Evolutionary conservation across 208 protist genomes (phyloP).

Genomic region (Lotmaria passim): DNA sequence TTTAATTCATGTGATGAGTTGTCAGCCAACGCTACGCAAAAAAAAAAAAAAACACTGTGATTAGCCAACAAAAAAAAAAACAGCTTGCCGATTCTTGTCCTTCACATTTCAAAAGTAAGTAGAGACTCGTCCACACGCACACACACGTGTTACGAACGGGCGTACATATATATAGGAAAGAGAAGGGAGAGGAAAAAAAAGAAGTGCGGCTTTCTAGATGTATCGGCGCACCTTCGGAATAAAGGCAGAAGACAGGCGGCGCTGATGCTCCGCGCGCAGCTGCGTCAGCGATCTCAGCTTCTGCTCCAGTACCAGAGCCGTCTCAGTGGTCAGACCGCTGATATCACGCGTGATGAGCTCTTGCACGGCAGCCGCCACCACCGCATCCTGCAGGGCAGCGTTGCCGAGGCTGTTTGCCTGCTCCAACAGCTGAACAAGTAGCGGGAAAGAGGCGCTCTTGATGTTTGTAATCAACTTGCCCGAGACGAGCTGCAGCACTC

Average conservation of each 20-base stretch:
- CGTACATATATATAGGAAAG: neutral
- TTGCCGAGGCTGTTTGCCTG: constrained; percentile 58
- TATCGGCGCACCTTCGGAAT: constrained; percentile 61
- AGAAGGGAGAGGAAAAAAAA: neutral
- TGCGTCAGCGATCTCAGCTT: constrained; percentile 49
- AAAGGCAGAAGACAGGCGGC: constrained; percentile 47
- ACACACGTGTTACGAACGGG: neutral
- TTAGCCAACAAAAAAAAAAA: too few relatives aligned
- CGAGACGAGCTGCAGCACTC: constrained; percentile 49
- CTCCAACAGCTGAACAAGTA: constrained; percentile 73
- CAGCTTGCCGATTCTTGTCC: too few relatives aligned
- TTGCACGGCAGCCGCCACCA: constrained; percentile 64
- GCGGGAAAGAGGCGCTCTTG: constrained; percentile 32
- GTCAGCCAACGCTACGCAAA: too few relatives aligned
- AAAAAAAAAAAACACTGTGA: too few relatives aligned
- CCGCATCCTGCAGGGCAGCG: constrained; percentile 59
- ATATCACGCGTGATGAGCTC: constrained; percentile 61
- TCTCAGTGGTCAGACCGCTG: constrained; percentile 31
- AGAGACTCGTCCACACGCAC: too few relatives aligned
- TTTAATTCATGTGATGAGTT: too few relatives aligned
- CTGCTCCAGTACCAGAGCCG: constrained; percentile 37
- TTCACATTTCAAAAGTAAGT: too few relatives aligned
- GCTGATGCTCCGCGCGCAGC: constrained; percentile 62
- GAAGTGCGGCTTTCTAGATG: constrained; percentile 1
- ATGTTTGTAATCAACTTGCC: constrained; percentile 62